Evolutionary conservation across 78 protist genomes (phyloP), one percentile per base, ranked within the genome.

Genomic region (Salpingoeca rosetta): DNA sequence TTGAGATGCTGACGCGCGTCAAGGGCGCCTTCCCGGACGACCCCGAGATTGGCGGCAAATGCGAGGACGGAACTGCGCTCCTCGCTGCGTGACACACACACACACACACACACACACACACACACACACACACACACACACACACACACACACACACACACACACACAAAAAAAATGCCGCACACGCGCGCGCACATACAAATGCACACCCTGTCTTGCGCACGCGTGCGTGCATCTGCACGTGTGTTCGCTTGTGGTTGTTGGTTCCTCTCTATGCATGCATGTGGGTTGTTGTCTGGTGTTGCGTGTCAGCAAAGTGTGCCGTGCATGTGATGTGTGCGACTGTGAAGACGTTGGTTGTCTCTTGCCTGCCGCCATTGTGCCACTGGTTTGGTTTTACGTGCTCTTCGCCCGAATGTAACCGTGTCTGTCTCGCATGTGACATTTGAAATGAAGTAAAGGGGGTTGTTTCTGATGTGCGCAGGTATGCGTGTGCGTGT

Each of bases 371-470:
- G 25, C 38, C 0, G 26, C 40, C 84, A 35, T 81, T 17, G 22
- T 12, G 17, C 57, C n/a, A 81, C 84, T 45, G 85, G 41, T 82
- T n/a, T 22, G 75, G 12, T 12, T 82, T 17, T 82, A 82, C 2
- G 85, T 82, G 37, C 45, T 82, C 65, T 25, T 82, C 44, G 76
- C 85, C n/a, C n/a, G n/a, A n/a, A n/a, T n/a, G n/a, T n/a, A n/a
- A n/a, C n/a, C n/a, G n/a, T n/a, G n/a, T n/a, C n/a, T n/a, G n/a
- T n/a, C n/a, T n/a, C n/a, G n/a, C n/a, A n/a, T n/a, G n/a, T n/a
- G n/a, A n/a, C n/a, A n/a, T n/a, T n/a, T n/a, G n/a, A n/a, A n/a
- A n/a, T n/a, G n/a, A n/a, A n/a, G n/a, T n/a, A n/a, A n/a, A n/a
- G n/a, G n/a, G n/a, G n/a, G n/a, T n/a, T n/a, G n/a, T n/a, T n/a